Evolutionary conservation across 805 yeast genomes (phyloP).

Genomic region (Yamadazyma insecticola): DNA sequence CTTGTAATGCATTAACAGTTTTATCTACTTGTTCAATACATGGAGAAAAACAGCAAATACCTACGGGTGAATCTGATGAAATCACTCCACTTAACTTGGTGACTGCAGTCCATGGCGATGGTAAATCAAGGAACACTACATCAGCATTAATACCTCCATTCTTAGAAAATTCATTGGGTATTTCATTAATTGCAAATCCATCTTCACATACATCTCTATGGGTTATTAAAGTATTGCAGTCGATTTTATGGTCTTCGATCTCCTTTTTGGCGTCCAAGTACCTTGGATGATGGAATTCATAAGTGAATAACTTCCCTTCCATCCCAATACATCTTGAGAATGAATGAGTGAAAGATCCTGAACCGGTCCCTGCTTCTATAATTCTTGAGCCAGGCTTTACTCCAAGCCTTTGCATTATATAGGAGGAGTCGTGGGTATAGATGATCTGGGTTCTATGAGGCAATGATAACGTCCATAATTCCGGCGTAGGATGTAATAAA

Average conservation of each 20-base stretch:
- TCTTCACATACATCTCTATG: slow-evolving; percentile 90
- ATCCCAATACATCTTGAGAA: slow-evolving; percentile 71
- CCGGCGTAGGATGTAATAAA: slow-evolving; percentile 87
- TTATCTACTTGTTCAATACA: slow-evolving; percentile 95
- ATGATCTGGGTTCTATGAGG: slow-evolving; percentile 98
- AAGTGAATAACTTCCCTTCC: slow-evolving; percentile 69
- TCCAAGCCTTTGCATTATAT: slow-evolving; percentile 76
- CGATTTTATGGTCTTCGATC: slow-evolving; percentile 66
- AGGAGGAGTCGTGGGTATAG: slow-evolving; percentile 91
- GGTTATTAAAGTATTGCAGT: slow-evolving; percentile 57
- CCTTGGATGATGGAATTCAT: slow-evolving; percentile 87
- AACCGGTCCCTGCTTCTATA: slow-evolving; percentile 97
- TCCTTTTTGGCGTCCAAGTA: slow-evolving; percentile 75
- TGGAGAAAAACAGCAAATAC: slow-evolving; percentile 94
- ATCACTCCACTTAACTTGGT: slow-evolving; percentile 64
- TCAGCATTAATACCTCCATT: slow-evolving; percentile 50
- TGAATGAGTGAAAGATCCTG: slow-evolving; percentile 93
- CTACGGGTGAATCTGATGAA: slow-evolving; percentile 47
- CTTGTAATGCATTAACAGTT: slow-evolving; percentile 71
- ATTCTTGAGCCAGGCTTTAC: slow-evolving; percentile 73
- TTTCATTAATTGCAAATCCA: slow-evolving; percentile 60
- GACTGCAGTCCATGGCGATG: slow-evolving; percentile 96
- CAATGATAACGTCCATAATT: slow-evolving; percentile 90
- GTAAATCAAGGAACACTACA: slow-evolving; percentile 83
- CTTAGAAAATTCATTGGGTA: slow-evolving; percentile 19